Evolutionary conservation across 2,329 filamentous ascomycete genomes (phyloP).

Genomic region (Emmonsiellopsis sp.): DNA sequence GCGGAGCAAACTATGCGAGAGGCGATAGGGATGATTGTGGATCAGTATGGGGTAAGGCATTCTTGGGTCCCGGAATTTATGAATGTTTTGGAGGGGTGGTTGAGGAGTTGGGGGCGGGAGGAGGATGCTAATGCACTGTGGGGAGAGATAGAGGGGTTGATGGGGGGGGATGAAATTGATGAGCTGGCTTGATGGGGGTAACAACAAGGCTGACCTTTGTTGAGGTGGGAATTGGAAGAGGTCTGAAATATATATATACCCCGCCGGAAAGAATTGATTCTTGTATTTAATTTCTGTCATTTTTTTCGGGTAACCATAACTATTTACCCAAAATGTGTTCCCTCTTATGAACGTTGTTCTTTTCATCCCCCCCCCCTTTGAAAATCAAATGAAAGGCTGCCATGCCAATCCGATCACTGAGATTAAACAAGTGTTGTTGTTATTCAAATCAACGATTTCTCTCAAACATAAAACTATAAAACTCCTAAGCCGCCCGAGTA

Average conservation of each 20-base stretch:
- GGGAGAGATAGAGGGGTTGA: conserved; percentile 8
- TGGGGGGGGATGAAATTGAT: conserved; percentile 6
- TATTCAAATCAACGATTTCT: no score
- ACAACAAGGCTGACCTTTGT: conserved; percentile 2
- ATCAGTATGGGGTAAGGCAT: conserved; percentile 12
- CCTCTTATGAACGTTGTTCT: no score
- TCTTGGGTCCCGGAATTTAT: conserved; percentile 14
- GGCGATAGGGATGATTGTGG: conserved; percentile 13
- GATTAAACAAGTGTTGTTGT: no score
- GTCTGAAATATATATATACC: conserved; percentile 2
- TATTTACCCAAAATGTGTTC: no score
- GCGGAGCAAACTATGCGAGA: conserved; percentile 15
- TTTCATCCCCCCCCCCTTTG: no score
- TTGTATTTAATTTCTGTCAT: conserved; percentile 5
- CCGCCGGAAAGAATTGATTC: conserved; percentile 8
- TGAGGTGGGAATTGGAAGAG: conserved; percentile 1
- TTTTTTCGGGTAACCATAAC: neutral
- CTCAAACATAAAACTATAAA: no score
- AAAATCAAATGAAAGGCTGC: no score
- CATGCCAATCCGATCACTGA: no score
- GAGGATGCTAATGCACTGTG: conserved; percentile 14
- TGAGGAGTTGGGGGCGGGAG: conserved; percentile 13
- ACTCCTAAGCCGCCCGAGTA: no score
- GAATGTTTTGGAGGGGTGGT: conserved; percentile 14
- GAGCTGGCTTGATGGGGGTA: conserved; percentile 4